phyloP scores from a whole-genome alignment of 1,139 yeast genomes.

The Scheffersomyces illinoinensis region DNA sequence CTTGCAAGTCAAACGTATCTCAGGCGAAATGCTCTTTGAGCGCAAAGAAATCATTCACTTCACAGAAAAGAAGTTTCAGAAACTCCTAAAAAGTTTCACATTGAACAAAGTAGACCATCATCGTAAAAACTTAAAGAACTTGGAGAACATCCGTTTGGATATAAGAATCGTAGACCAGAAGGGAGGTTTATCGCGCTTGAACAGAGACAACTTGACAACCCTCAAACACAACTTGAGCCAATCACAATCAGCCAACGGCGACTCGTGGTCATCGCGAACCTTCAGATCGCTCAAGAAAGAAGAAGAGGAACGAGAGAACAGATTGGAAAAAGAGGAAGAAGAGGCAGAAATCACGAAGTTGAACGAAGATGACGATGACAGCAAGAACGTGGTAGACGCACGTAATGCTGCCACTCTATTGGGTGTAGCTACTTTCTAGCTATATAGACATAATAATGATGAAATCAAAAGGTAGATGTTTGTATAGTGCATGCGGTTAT shows the following conservation, averaged over 20 bases:
- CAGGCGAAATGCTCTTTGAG: slow-evolving; percentile 83
- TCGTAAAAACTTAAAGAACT: slow-evolving; percentile 71
- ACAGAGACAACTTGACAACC: slow-evolving; percentile 63
- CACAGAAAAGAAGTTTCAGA: slow-evolving; percentile 56
- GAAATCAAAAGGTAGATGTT: not conserved
- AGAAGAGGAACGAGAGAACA: slow-evolving; percentile 14
- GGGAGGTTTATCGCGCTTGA: slow-evolving; percentile 83
- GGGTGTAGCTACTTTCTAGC: slow-evolving; percentile 71
- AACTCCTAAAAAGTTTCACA: slow-evolving; percentile 59
- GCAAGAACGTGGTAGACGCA: slow-evolving; percentile 60
- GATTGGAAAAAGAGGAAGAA: slow-evolving; percentile 22
- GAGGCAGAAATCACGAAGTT: slow-evolving; percentile 17
- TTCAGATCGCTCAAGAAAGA: slow-evolving; percentile 54
- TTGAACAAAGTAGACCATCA: slow-evolving; percentile 82
- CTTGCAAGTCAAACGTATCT: slow-evolving; percentile 74
- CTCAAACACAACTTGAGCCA: slow-evolving; percentile 46
- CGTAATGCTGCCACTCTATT: slow-evolving; percentile 77
- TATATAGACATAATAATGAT: not conserved
- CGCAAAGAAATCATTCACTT: slow-evolving; percentile 55
- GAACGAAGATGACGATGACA: slow-evolving; percentile 21
- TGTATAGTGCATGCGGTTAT: not conserved
- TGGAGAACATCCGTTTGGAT: slow-evolving; percentile 75
- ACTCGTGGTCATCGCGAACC: slow-evolving; percentile 64
- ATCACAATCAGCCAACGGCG: slow-evolving; percentile 57
- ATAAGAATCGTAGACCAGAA: slow-evolving; percentile 73